Percentiles rank a stretch among this genome's conserved stretches.
Evolutionary conservation across 129 eudicot species (phyloP).

Genomic region (Gnaphalium uliginosum): DNA sequence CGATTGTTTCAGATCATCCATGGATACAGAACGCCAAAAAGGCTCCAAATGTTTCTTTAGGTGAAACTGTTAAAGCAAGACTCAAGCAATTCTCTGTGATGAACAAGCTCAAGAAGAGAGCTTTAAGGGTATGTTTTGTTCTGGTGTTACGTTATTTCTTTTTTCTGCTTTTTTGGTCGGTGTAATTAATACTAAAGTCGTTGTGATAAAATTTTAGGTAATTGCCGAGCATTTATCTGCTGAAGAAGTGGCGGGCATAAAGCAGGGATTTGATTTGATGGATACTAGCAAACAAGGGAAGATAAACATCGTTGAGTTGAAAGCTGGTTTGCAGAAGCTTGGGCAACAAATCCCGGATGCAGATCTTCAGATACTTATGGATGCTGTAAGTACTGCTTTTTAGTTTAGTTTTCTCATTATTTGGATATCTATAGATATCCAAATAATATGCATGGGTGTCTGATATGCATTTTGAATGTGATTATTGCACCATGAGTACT

Average conservation of each 20-base stretch:
- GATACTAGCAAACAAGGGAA: conserved; percentile 64
- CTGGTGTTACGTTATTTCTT: background rate
- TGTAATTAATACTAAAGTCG: conserved; percentile 11
- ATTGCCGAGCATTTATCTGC: conserved; percentile 72
- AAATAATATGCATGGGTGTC: background rate
- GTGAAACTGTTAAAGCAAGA: conserved; percentile 92
- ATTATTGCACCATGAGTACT: background rate
- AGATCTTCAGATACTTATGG: conserved; percentile 73
- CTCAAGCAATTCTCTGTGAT: conserved; percentile 86
- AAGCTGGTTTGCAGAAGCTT: conserved; percentile 65
- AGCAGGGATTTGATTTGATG: conserved; percentile 65
- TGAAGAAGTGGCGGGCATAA: conserved; percentile 76
- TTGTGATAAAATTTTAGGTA: conserved; percentile 37
- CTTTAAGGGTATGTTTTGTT: conserved; percentile 58
- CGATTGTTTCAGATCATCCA: conserved; percentile 74
- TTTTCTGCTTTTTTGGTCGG: background rate
- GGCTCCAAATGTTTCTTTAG: conserved; percentile 91
- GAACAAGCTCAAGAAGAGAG: conserved; percentile 96
- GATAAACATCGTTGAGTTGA: conserved; percentile 69
- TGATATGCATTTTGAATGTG: background rate
- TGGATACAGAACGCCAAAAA: conserved; percentile 91
- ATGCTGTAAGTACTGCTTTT: conserved; percentile 51
- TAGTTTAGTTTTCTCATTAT: background rate
- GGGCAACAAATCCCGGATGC: conserved; percentile 70
- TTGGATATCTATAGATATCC: background rate